A percentile compares a stretch with the other conserved stretches of the same genome.
phyloP scores from a whole-genome alignment of 2,329 filamentous ascomycete species.

The Septoria petroselini region DNA sequence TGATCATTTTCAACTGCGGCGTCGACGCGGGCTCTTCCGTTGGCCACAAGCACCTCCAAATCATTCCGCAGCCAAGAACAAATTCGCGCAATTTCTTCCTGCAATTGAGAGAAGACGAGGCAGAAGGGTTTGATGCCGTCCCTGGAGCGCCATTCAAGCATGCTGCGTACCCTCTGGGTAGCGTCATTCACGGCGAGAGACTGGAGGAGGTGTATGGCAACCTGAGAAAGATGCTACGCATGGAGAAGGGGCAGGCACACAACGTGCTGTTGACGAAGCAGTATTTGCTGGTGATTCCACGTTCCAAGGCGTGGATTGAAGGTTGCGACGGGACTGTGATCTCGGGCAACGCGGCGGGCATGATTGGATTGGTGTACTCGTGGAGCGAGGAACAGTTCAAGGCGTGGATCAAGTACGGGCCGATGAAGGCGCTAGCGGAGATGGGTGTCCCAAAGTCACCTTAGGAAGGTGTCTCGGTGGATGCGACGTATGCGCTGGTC shows the following conservation, averaged over 20 bases:
- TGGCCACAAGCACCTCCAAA: conserved; percentile 48
- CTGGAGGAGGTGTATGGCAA: conserved; percentile 24
- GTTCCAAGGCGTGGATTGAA: conserved; percentile 30
- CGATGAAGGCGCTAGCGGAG: conserved; percentile 20
- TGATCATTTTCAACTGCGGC: conserved; percentile 49
- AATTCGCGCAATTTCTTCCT: conserved; percentile 17
- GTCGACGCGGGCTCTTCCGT: conserved; percentile 44
- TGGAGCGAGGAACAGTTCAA: conserved; percentile 22
- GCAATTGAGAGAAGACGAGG: conserved; percentile 4
- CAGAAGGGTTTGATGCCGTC: background rate
- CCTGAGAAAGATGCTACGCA: conserved; percentile 16
- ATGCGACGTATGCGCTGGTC: background rate
- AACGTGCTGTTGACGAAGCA: conserved; percentile 38
- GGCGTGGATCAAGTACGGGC: conserved; percentile 19
- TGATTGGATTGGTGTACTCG: conserved; percentile 38
- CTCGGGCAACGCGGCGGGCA: conserved; percentile 36
- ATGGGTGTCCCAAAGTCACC: conserved; percentile 18
- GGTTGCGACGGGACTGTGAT: conserved; percentile 27
- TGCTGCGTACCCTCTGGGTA: background rate
- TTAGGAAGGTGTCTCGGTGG: background rate
- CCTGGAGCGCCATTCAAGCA: conserved; percentile 8
- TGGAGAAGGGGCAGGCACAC: conserved; percentile 31
- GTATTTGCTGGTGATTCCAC: conserved; percentile 39
- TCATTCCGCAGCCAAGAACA: conserved; percentile 38
- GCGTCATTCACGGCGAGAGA: background rate